Percentiles rank a stretch among this genome's conserved stretches.
Evolutionary conservation across 2,329 filamentous ascomycete species (phyloP).

Genomic region (Hymenoscyphus salicellus): DNA sequence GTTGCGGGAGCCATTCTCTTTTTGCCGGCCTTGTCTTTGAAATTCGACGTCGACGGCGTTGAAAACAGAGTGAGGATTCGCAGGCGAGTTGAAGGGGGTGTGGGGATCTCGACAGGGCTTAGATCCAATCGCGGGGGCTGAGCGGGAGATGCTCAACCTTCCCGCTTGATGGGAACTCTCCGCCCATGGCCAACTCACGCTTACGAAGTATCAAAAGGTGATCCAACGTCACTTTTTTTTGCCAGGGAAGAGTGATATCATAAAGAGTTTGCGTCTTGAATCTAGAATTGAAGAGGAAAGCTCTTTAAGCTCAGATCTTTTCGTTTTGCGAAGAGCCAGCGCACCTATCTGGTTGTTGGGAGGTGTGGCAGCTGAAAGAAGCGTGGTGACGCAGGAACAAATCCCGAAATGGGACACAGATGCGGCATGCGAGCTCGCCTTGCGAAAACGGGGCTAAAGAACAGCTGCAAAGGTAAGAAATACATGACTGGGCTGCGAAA

Average conservation of each 20-base stretch:
- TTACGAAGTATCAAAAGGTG: neutral
- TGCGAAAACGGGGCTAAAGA: neutral
- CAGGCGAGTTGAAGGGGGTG: conserved; percentile 1
- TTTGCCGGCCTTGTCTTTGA: neutral
- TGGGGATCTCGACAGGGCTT: conserved; percentile 1
- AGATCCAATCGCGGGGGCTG: conserved; percentile 7
- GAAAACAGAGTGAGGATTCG: neutral
- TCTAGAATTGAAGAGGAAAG: neutral
- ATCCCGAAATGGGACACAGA: neutral
- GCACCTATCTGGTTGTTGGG: neutral
- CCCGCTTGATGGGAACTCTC: neutral
- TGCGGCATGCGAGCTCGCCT: conserved; percentile 2
- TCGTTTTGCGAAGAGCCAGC: neutral
- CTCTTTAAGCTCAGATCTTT: neutral
- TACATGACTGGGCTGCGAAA: neutral
- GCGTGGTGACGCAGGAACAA: neutral
- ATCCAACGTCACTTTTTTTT: neutral
- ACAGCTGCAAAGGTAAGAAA: conserved; percentile 1
- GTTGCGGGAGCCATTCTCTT: neutral
- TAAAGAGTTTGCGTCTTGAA: neutral
- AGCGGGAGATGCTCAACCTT: conserved; percentile 7
- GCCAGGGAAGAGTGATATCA: neutral
- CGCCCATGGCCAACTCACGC: neutral
- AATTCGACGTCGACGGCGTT: neutral
- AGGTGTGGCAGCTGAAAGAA: neutral